Conservation (phyloP, 2,329 filamentous ascomycete genomes). For the Lachnellula cervina region DNA sequence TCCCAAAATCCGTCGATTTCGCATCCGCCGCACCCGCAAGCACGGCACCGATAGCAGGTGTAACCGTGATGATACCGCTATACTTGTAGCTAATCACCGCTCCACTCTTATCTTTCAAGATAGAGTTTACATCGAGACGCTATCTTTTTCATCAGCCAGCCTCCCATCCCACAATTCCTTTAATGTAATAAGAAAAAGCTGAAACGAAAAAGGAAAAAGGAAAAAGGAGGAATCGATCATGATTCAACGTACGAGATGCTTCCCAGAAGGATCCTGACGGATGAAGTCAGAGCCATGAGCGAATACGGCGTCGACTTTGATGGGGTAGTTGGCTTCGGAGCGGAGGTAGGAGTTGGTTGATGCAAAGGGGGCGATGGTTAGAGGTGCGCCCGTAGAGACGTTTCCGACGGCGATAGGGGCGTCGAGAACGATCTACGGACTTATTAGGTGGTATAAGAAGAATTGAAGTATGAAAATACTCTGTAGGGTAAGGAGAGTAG, state of each 20-base stretch:
- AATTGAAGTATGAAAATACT: not conserved
- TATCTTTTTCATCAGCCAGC: not conserved
- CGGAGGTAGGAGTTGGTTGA: constrained; percentile 29
- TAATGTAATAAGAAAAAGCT: not conserved
- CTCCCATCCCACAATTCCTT: not conserved
- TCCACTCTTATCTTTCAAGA: constrained; percentile 34
- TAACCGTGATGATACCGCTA: constrained; percentile 35
- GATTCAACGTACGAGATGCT: constrained; percentile 23
- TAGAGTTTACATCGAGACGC: constrained; percentile 36
- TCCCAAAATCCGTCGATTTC: constrained; percentile 37
- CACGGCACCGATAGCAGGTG: constrained; percentile 31
- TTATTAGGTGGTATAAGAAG: constrained; percentile 3
- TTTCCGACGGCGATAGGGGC: constrained; percentile 25
- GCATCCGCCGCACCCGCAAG: constrained; percentile 34
- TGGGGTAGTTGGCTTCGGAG: constrained; percentile 35
- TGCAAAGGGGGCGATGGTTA: constrained; percentile 32
- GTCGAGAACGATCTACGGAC: constrained; percentile 34
- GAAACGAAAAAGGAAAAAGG: not conserved
- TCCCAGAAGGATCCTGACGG: constrained; percentile 35
- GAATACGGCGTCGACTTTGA: constrained; percentile 35
- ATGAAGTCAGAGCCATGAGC: constrained; percentile 39
- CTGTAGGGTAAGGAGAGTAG: not conserved
- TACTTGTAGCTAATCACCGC: constrained; percentile 36
- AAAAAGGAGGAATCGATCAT: not conserved
- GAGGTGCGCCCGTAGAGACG: constrained; percentile 30